Conservation (phyloP, 352 stramenopile species). For the Pythium rhizo-oryzae region DNA sequence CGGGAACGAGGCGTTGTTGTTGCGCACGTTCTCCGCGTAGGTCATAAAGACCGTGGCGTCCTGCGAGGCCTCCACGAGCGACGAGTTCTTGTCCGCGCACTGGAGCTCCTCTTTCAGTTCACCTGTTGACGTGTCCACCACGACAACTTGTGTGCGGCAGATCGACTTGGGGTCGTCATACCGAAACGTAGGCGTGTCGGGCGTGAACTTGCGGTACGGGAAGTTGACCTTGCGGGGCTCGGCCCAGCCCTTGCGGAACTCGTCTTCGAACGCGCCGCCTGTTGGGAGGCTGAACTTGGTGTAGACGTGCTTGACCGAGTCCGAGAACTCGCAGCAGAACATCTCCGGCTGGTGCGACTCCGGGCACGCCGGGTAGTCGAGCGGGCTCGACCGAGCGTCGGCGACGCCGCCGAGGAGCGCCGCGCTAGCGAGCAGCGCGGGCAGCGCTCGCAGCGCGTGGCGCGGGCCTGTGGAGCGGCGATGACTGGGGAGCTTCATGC, state of each 20-base stretch:
- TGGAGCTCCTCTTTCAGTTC: conserved; percentile 12
- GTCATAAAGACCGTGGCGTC: conserved; percentile 56
- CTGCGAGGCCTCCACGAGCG: conserved; percentile 49
- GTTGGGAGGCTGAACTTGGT: conserved; percentile 33
- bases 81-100: conserved; percentile 44
- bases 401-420: too few relatives aligned
- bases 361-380: conserved; percentile 31
- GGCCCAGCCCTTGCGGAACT: conserved; percentile 29
- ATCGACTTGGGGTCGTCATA: conserved; percentile 51
- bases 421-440: not conserved
- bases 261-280: conserved; percentile 15
- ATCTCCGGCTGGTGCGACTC: conserved; percentile 31
- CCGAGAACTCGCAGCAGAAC: conserved; percentile 38
- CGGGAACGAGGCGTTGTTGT: conserved; percentile 76
- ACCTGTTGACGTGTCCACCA: conserved; percentile 29
- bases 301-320: conserved; percentile 31
- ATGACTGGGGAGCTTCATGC: too few relatives aligned
- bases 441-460: not conserved
- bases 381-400: conserved; percentile 4
- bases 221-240: conserved; percentile 35
- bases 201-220: conserved; percentile 30
- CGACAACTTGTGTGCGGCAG: conserved; percentile 46
- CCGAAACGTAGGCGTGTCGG: conserved; percentile 51
- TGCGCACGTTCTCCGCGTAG: conserved; percentile 51
- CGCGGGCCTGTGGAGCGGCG: not conserved